Evolutionary conservation across 2,329 filamentous ascomycete genomes (phyloP).

Genomic region (Nannizzia gypsea): DNA sequence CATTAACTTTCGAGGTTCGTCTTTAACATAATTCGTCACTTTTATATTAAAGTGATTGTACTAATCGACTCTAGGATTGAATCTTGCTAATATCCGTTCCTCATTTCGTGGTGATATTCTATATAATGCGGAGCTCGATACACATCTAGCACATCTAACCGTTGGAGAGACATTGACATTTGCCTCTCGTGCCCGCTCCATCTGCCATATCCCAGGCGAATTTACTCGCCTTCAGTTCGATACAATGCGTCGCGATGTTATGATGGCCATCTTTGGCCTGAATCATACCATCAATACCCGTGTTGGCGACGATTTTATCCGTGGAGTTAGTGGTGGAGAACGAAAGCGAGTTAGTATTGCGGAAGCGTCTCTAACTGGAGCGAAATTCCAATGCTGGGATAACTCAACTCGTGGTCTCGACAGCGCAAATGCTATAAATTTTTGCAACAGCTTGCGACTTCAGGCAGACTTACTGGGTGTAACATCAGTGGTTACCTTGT

Average conservation of each 20-base stretch:
- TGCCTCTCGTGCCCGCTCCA: constrained; percentile 71
- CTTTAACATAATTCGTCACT: not conserved
- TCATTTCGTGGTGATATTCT: constrained; percentile 69
- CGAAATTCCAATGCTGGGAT: constrained; percentile 62
- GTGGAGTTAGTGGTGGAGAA: constrained; percentile 69
- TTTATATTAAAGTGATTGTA: constrained; percentile 31
- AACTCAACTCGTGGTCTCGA: constrained; percentile 60
- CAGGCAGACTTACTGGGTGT: constrained; percentile 74
- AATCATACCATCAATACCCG: constrained; percentile 74
- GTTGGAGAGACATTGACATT: constrained; percentile 80
- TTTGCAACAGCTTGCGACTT: constrained; percentile 57
- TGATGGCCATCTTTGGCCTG: constrained; percentile 45
- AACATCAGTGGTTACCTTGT: constrained; percentile 72
- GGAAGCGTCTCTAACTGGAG: constrained; percentile 66
- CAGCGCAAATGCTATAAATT: constrained; percentile 55
- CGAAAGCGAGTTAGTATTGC: constrained; percentile 70
- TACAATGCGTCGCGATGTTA: constrained; percentile 33
- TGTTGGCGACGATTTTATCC: constrained; percentile 72
- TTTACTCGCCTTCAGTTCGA: constrained; percentile 23
- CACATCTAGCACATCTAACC: constrained; percentile 72
- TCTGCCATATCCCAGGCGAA: constrained; percentile 57
- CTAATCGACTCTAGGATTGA: not conserved
- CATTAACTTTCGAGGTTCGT: constrained; percentile 59
- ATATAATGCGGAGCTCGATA: constrained; percentile 77
- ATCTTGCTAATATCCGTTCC: constrained; percentile 25